Conservation (phyloP, 2,329 filamentous ascomycete genomes). For the Fusarium brevicatenulatum region DNA sequence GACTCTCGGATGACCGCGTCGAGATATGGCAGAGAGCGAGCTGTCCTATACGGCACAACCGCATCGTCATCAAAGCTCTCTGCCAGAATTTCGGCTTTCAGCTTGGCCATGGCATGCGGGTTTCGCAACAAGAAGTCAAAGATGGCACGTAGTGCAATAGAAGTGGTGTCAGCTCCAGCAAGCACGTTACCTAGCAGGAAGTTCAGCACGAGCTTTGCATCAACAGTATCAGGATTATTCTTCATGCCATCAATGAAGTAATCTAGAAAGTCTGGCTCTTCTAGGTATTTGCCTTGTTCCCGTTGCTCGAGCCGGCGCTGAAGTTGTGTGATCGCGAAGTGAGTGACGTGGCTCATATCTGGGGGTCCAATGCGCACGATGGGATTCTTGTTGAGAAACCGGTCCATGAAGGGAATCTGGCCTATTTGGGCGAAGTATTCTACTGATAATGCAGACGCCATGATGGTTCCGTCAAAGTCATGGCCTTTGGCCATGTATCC, state of each 20-base stretch:
- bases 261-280: constrained; percentile 47
- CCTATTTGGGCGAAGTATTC: constrained; percentile 42
- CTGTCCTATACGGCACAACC: constrained; percentile 8
- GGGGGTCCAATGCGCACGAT: constrained; percentile 38
- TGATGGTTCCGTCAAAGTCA: constrained; percentile 52
- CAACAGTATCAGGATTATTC: constrained; percentile 47
- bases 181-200: constrained; percentile 49
- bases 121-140: constrained; percentile 52
- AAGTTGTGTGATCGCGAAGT: constrained; percentile 15
- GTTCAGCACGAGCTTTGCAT: constrained; percentile 50
- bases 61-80: background rate
- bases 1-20: constrained; percentile 60
- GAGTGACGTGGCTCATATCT: constrained; percentile 21
- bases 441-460: constrained; percentile 36
- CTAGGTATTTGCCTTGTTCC: background rate
- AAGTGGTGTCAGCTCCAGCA: constrained; percentile 52
- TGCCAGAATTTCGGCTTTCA: background rate
- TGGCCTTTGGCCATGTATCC: constrained; percentile 53
- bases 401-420: constrained; percentile 46
- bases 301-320: constrained; percentile 21
- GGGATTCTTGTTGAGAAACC: constrained; percentile 44
- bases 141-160: constrained; percentile 48
- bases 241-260: constrained; percentile 49
- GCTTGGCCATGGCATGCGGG: constrained; percentile 39
- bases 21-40: constrained; percentile 41